Base-by-base conservation (phyloP, 331 rosid genomes). In the Erythrophleum ivorense region DNA sequence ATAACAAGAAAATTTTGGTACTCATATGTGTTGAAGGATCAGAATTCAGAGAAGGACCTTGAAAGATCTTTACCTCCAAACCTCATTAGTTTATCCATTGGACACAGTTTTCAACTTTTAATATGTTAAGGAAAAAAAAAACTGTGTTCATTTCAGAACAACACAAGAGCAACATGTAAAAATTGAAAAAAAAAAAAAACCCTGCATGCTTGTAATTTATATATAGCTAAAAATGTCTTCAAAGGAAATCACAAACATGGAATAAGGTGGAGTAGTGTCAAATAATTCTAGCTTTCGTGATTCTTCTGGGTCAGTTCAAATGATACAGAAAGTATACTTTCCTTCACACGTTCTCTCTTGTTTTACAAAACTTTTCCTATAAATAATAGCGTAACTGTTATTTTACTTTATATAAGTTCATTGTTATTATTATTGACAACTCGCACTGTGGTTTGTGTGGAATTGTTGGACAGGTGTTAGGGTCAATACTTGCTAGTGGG, bases 401-500 rank as follows among this genome's bases (percentile, higher is more conserved):
- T 24, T 24, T 24, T 24, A 24, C 29, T 24, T 24, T 24, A 24
- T 24, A 24, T 24, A 24, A 24, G 29, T 24, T 24, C 29, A 24
- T 24, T 24, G 29, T 24, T 24, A 24, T 24, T 24, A 24, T 24
- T 24, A 24, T 24, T 24, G 29, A 24, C 29, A 24, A 24, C 29
- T 24, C 29, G 29, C 29, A 24, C 29, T 24, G 29, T 24, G 29
- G 29, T 24, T 24, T 24, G 29, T 24, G 29, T 24, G 29, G 29
- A 24, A 29, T 85, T n/a, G 5, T 21, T 19, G 93, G 94, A 0
- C 98, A 94, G 15, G 3, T 78, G 21, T 0, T 85, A 24, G 97
- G 97, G 41, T 79, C 98, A 52, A 29, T 84, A 13, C 93, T 94
- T 19, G 97, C 94, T 1, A 94, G 97, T 78, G 92, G 89, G 45